Evolutionary conservation across 768 basidiomycete species (phyloP), one percentile per base, ranked within the genome.

Genomic region (Leucosporidium creatinivorum): DNA sequence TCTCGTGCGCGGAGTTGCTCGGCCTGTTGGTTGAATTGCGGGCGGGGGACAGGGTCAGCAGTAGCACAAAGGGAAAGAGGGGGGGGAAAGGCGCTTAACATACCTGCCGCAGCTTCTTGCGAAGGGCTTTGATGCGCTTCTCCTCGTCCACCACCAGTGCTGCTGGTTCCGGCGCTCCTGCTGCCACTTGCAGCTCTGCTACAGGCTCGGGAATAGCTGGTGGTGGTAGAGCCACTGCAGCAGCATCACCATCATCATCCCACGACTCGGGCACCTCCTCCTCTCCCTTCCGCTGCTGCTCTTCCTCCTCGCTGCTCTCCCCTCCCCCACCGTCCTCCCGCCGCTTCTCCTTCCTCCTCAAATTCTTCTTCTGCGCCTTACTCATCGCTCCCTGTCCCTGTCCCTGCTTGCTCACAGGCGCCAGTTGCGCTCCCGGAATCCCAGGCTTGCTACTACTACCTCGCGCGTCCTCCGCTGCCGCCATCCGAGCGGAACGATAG

Each of bases 61-160:
- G n/a, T n/a, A n/a, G n/a, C n/a, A 36, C 19, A 19, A 44, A 7
- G 12, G 56, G 15, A 18, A 18, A 19, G 31, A 13, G 23, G 52
- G 5, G 6, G n/a, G 54, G 1, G 28, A 25, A n/a, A n/a, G n/a
- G 26, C 57, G 6, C 36, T n/a, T n/a, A n/a, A n/a, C n/a, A n/a
- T n/a, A 58, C 57, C 57, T 59, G 58, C 1, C 58, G 58, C 7
- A 67, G 25, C 49, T 67, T 67, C 56, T 67, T 67, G 28, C 30
- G 25, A 5, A 67, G 44, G 25, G 61, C 61, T 23, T 61, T 55
- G 54, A 67, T 19, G 19, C 48, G 44, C 57, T 67, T 67, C 56
- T 60, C 18, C 1, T 60, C 58, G 18, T 47, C 59, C 9, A 44
- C 13, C 18, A 21, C 26, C 18, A 18, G 52, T 3, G 58, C 3